These are phyloP conservation scores for Sisymbrium irio DNA, from an alignment of 345 rosid species.

Conservation along the genomic window DNA sequence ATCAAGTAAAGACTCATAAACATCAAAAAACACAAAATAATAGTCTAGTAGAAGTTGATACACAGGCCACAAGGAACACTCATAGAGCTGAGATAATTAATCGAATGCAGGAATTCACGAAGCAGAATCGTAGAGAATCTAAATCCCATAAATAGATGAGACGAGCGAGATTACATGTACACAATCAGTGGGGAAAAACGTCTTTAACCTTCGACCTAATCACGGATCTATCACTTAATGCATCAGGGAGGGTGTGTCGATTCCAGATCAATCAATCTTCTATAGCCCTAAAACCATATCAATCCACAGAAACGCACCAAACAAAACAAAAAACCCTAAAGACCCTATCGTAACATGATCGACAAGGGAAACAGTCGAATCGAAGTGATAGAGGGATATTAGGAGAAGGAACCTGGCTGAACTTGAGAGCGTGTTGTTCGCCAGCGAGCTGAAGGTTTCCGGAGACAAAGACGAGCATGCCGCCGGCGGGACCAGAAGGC, in stretches of 20 bases:
- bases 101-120: background rate
- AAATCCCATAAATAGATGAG: background rate
- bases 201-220: background rate
- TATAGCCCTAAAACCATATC: slow-evolving; percentile 24
- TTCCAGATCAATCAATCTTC: slow-evolving; percentile 6
- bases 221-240: background rate
- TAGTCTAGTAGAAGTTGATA: background rate
- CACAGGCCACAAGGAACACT: background rate
- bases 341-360: slow-evolving; percentile 3
- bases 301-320: background rate
- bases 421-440: slow-evolving; percentile 92
- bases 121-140: background rate
- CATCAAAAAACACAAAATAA: background rate
- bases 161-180: background rate
- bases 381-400: background rate
- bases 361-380: background rate
- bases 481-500: slow-evolving; percentile 85
- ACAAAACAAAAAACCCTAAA: background rate
- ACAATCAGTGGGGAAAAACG: background rate
- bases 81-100: background rate
- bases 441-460: slow-evolving; percentile 92
- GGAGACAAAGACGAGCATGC: slow-evolving; percentile 90
- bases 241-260: background rate
- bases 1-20: background rate
- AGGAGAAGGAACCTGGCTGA: slow-evolving; percentile 64